Base-by-base conservation (phyloP, 2,329 filamentous ascomycete genomes). In the Botrytis sinoallii region DNA sequence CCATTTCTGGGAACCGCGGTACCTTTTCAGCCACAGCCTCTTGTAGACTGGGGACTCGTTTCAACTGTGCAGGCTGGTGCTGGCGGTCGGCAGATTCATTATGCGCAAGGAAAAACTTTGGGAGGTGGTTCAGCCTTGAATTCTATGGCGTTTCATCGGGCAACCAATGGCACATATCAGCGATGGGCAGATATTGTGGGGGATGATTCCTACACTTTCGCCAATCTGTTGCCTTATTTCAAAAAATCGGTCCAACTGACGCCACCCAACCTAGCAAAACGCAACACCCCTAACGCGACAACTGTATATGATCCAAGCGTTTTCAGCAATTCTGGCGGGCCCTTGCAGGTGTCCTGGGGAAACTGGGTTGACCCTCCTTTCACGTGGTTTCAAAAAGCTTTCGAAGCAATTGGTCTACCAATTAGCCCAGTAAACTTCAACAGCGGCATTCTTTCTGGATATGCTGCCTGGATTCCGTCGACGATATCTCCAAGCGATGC, bases 151-250 rank as follows among this genome's bases (percentile, higher is more conserved):
- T 67, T 48, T 16, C 25, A 59, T 14, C 29, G 46, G 3, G 67
- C 64, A 20, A 76, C 77, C 14, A 69, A 52, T 29, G 72, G 61
- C 4, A 61, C 74, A 9, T 83, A 38, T 75, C 82, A 87, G 35
- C 80, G 82, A 63, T 87, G 85, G 86, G 84, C 82, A 2, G 77
- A 81, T 46, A 76, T 81, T 4, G 80, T 83, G 0, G 81, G 79
- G 3, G 85, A 88, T 71, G 66, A 82, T 1, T 78, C 81, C 3
- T 89, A 86, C 82, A 83, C 82, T 74, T 86, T 85, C 72, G 79
- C 85, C 6, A 82, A 82, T 16, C 81, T 87, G 44, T 80, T 85
- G 25, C 84, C 84, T 2, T 88, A 85, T 78, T 83, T 86, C 72
- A 79, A 80, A 55, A 85, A 83, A 73, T 76, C 75, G 46, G 73